These are phyloP conservation scores for Pseudogymnoascus pannorum DNA, from an alignment of 2,329 filamentous ascomycete genomes.

Conservation along the genomic window DNA sequence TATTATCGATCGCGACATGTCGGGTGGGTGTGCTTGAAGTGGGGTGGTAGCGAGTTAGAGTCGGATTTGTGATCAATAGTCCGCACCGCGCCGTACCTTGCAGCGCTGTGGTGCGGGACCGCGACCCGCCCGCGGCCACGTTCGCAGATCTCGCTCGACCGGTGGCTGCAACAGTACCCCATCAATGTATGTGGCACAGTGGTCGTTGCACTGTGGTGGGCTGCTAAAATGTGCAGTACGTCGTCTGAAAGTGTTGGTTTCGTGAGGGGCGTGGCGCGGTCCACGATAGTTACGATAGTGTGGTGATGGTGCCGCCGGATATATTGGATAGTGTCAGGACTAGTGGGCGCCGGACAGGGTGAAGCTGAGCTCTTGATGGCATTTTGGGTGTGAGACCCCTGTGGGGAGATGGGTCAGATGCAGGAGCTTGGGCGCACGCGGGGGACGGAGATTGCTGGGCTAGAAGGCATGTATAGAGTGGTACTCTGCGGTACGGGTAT, in stretches of 20 bases:
- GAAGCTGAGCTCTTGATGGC: constrained; percentile 5
- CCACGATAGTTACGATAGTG: constrained; percentile 6
- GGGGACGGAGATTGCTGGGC: constrained; percentile 7
- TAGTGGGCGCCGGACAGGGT: not conserved
- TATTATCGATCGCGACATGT: constrained; percentile 5
- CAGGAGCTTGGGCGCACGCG: constrained; percentile 2
- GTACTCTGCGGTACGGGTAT: not conserved
- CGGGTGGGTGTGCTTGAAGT: not conserved
- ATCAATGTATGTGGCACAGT: not conserved
- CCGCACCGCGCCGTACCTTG: constrained; percentile 6
- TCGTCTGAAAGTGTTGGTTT: not conserved
- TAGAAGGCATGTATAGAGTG: not conserved
- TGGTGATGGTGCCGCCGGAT: not conserved
- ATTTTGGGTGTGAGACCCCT: constrained; percentile 5
- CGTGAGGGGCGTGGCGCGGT: not conserved
- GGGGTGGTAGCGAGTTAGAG: not conserved
- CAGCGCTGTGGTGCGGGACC: constrained; percentile 1
- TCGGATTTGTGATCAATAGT: constrained; percentile 7
- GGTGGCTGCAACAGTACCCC: not conserved
- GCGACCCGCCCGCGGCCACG: constrained; percentile 4
- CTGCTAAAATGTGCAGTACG: not conserved
- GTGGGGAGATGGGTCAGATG: constrained; percentile 3
- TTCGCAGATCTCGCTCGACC: not conserved
- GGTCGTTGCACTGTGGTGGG: not conserved
- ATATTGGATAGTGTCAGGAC: not conserved